These are phyloP conservation scores for Fonsecaea erecta DNA, from an alignment of 2,329 filamentous ascomycete species.

Conservation along the genomic window DNA sequence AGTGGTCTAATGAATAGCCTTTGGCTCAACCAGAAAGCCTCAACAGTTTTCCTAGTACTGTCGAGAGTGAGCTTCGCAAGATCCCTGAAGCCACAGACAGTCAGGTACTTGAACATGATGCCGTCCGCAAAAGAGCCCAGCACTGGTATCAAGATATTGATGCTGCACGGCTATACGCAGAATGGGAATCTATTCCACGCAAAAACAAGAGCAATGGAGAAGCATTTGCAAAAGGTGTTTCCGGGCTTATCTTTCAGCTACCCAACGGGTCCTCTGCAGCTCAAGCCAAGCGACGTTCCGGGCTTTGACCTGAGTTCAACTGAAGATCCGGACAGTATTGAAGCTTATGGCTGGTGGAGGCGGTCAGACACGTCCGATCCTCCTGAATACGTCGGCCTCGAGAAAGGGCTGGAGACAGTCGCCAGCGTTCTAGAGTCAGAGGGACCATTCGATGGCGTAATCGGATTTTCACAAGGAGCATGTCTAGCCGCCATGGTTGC, in stretches of 20 bases:
- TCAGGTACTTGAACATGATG: conserved; percentile 25
- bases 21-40: neutral
- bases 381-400: conserved; percentile 69
- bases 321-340: conserved; percentile 57
- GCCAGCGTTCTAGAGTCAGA: conserved; percentile 65
- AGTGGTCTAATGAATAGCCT: conserved; percentile 19
- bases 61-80: neutral
- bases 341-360: conserved; percentile 84
- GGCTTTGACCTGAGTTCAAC: conserved; percentile 61
- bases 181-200: conserved; percentile 81
- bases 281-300: conserved; percentile 70
- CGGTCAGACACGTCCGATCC: conserved; percentile 65
- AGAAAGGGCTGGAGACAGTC: conserved; percentile 68
- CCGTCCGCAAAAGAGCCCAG: conserved; percentile 23
- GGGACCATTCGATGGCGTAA: conserved; percentile 74
- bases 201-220: conserved; percentile 86
- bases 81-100: neutral
- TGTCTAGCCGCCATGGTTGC: conserved; percentile 74
- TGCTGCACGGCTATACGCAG: conserved; percentile 90
- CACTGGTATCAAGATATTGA: conserved; percentile 65
- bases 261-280: conserved; percentile 69
- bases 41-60: neutral
- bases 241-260: conserved; percentile 66
- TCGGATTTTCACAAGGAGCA: conserved; percentile 83
- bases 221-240: conserved; percentile 76